Conservation (phyloP, 2,329 filamentous ascomycete species). For the Aureobasidium musti region DNA sequence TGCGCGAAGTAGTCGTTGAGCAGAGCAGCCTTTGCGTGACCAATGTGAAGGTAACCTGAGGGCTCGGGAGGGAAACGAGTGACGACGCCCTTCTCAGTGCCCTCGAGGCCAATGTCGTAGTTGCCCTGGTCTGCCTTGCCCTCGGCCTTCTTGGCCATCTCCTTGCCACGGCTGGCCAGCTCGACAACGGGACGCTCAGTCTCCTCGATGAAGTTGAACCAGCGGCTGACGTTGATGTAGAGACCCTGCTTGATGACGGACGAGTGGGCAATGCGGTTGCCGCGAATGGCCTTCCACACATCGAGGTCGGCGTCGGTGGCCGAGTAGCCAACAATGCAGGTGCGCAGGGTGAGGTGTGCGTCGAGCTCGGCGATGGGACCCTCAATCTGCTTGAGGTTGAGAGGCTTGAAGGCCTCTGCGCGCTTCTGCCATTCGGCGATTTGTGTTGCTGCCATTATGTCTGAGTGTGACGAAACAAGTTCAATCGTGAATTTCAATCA, state of each 20-base stretch:
- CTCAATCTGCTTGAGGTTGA: slow-evolving; percentile 83
- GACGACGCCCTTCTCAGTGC: slow-evolving; percentile 84
- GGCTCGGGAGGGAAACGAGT: slow-evolving; percentile 94
- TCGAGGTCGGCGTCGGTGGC: slow-evolving; percentile 76
- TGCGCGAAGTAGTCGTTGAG: slow-evolving; percentile 98
- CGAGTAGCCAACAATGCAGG: slow-evolving; percentile 79
- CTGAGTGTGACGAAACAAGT: slow-evolving; percentile 15
- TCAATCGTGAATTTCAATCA: slow-evolving; percentile 9
- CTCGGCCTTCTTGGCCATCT: slow-evolving; percentile 70
- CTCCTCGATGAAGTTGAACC: slow-evolving; percentile 85
- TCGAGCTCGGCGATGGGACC: slow-evolving; percentile 74
- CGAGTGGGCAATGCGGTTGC: slow-evolving; percentile 74
- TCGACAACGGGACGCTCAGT: slow-evolving; percentile 70
- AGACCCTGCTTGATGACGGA: slow-evolving; percentile 77
- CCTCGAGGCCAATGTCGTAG: slow-evolving; percentile 84
- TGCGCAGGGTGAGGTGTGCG: slow-evolving; percentile 82
- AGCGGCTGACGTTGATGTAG: slow-evolving; percentile 75
- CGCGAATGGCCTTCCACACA: slow-evolving; percentile 79
- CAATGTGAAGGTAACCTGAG: slow-evolving; percentile 93
- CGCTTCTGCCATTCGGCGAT: slow-evolving; percentile 60
- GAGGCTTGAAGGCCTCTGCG: slow-evolving; percentile 53
- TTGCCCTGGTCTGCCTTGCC: slow-evolving; percentile 81
- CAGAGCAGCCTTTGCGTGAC: slow-evolving; percentile 89
- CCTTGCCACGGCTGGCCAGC: slow-evolving; percentile 51
- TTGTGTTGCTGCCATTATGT: slow-evolving; percentile 36